A percentile compares a stretch with the other conserved stretches of the same genome.
phyloP scores from a whole-genome alignment of 73 alveolate genomes.

The Tetrahymena thermophila region DNA sequence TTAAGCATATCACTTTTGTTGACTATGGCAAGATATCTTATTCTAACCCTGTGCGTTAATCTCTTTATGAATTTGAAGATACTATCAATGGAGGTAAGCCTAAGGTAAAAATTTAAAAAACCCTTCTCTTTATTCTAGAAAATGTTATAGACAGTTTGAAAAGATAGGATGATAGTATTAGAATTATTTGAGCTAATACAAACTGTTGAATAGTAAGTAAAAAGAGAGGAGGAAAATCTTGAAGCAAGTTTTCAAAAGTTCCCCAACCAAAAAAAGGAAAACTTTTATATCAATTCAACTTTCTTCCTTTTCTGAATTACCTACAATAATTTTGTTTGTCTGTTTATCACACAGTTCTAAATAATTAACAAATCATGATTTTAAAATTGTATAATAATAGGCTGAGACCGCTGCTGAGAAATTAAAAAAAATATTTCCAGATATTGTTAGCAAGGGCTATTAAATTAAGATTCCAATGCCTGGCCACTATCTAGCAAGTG shows the following conservation, averaged over 20 bases:
- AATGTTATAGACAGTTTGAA: background rate
- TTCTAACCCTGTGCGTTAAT: constrained; percentile 96
- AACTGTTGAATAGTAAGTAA: background rate
- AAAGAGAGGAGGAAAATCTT: background rate
- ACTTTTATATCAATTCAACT: background rate
- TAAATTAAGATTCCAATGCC: constrained; percentile 93
- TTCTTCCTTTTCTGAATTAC: background rate
- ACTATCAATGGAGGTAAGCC: constrained; percentile 66
- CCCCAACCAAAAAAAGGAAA: background rate
- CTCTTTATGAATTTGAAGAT: constrained; percentile 91
- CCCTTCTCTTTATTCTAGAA: background rate
- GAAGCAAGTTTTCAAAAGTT: background rate
- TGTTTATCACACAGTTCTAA: background rate
- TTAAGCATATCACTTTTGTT: constrained; percentile 88
- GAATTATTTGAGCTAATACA: background rate
- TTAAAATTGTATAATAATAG: constrained; percentile 15
- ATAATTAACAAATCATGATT: background rate
- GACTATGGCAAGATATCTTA: constrained; percentile 91
- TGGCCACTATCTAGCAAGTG: constrained; percentile 81
- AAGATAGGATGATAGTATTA: background rate
- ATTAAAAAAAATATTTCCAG: constrained; percentile 86
- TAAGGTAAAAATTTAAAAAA: background rate
- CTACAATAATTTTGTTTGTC: background rate
- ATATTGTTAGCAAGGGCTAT: constrained; percentile 77
- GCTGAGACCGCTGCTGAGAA: constrained; percentile 92